Base-by-base conservation (phyloP, 2,329 filamentous ascomycete species). In the Penicillium sp. region DNA sequence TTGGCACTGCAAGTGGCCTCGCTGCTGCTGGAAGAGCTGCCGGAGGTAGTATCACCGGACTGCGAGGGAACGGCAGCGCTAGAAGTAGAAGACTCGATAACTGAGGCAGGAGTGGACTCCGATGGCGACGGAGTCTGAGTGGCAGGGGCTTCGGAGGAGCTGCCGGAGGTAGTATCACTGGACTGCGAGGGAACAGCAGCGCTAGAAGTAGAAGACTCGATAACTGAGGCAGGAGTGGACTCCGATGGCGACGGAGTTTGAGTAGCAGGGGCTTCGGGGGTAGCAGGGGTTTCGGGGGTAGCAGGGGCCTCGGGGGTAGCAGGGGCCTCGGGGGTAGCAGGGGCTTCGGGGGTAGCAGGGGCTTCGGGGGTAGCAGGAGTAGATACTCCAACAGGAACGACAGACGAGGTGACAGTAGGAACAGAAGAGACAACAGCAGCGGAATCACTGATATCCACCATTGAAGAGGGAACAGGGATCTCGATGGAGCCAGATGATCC, bases 1-100 rank as follows among this genome's bases (percentile, higher is more conserved):
- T 62, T 59, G 33, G 64, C 62, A 62, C 58, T 60, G 42, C 52
- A 59, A 33, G 46, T 61, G 34, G 36, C 57, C 26, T 50, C 60
- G 52, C 56, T 21, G 38, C 49, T 36, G 55, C 54, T 53, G 13
- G 50, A 49, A 45, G 50, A 49, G 49, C 53, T 47, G 3, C 36
- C 36, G 7, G 47, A 50, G 18, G 52, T 45, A 34, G 53, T 47
- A 43, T 10, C 41, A 9, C 57, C 49, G 33, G 21, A 18, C 34
- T 51, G 33, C 6, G 51, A 47, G n/a, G 24, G 18, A 21, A 21
- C 23, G 2, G 49, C 15, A 13, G 58, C 45, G 33, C 46, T 39
- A 1, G 47, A 36, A 9, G 59, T 56, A 1, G 56, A 39, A 3
- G 59, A 51, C 24, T 58, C 36, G 16, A 47, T 49, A 26, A 53